phyloP scores from a whole-genome alignment of 257 asterid genomes.

The Hygrophila difformis region DNA sequence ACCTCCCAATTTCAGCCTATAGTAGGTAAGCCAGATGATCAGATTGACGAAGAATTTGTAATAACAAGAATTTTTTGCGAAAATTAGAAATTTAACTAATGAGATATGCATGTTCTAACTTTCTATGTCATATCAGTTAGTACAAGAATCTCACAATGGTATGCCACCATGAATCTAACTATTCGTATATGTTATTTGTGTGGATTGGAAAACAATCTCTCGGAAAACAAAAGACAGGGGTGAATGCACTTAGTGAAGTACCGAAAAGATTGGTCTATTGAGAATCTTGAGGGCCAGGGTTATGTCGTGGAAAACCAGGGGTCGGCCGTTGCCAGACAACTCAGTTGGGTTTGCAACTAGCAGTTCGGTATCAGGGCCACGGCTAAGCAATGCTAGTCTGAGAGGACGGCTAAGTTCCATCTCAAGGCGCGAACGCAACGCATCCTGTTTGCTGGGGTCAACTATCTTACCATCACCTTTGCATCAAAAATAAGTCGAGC shows the following conservation, averaged over 20 bases:
- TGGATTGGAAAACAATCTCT: too few relatives aligned
- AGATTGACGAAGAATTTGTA: not conserved
- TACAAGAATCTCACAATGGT: too few relatives aligned
- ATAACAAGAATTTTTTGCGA: too few relatives aligned
- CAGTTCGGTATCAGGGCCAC: conserved; percentile 71
- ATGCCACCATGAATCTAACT: too few relatives aligned
- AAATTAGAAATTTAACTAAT: too few relatives aligned
- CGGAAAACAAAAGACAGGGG: not conserved
- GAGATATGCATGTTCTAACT: too few relatives aligned
- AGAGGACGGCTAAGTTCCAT: conserved; percentile 57
- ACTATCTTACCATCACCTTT: conserved; percentile 50
- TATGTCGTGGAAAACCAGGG: conserved; percentile 67
- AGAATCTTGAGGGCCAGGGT: conserved; percentile 58
- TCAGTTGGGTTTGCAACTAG: conserved; percentile 74
- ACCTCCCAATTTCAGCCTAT: conserved; percentile 56
- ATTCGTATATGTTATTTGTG: too few relatives aligned
- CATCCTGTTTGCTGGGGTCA: conserved; percentile 31
- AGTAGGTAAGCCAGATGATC: not conserved
- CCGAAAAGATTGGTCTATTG: conserved; percentile 51
- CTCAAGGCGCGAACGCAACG: conserved; percentile 40
- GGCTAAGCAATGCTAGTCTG: conserved; percentile 41
- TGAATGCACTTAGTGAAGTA: conserved; percentile 15
- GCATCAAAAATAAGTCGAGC: conserved; percentile 58
- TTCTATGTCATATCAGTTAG: too few relatives aligned
- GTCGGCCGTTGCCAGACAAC: conserved; percentile 71